Conservation (phyloP, 257 asterid genomes). For the Salvia rosmarinus region DNA sequence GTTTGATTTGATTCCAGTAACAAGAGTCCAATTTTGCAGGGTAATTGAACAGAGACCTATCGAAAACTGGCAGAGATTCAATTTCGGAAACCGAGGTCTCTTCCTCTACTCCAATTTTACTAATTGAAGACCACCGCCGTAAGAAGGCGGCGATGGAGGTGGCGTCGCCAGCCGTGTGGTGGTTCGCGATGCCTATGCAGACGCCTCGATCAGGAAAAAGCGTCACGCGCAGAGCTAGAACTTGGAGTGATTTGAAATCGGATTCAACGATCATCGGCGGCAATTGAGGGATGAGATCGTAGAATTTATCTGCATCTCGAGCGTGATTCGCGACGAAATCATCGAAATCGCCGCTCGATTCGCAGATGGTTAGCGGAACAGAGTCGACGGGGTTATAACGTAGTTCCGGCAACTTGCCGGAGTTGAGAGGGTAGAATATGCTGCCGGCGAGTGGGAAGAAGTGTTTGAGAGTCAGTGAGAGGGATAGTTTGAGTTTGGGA, state of each 20-base stretch:
- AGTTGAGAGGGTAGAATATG: constrained; percentile 34
- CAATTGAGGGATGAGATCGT: constrained; percentile 45
- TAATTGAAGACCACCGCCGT: constrained; percentile 48
- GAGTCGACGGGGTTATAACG: constrained; percentile 48
- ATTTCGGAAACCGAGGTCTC: neutral
- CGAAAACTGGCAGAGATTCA: constrained; percentile 30
- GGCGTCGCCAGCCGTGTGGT: constrained; percentile 50
- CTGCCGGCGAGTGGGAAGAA: constrained; percentile 50
- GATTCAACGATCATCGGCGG: constrained; percentile 27
- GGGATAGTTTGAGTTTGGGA: constrained; percentile 53
- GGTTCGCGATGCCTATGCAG: constrained; percentile 46
- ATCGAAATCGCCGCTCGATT: constrained; percentile 41
- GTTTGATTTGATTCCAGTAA: constrained; percentile 24
- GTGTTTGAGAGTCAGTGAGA: constrained; percentile 56
- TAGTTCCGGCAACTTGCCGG: constrained; percentile 34
- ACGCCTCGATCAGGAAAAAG: constrained; percentile 51
- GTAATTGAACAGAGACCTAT: constrained; percentile 34
- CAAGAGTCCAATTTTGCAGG: constrained; percentile 30
- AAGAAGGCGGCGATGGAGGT: constrained; percentile 42
- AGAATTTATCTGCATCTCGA: constrained; percentile 49
- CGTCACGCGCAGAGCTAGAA: constrained; percentile 52
- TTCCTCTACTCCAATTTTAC: constrained; percentile 31
- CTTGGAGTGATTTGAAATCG: constrained; percentile 27
- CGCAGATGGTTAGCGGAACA: constrained; percentile 39
- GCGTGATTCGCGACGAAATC: constrained; percentile 39